Conservation (phyloP, 1,139 yeast species). For the Maudiozyma humilis region DNA sequence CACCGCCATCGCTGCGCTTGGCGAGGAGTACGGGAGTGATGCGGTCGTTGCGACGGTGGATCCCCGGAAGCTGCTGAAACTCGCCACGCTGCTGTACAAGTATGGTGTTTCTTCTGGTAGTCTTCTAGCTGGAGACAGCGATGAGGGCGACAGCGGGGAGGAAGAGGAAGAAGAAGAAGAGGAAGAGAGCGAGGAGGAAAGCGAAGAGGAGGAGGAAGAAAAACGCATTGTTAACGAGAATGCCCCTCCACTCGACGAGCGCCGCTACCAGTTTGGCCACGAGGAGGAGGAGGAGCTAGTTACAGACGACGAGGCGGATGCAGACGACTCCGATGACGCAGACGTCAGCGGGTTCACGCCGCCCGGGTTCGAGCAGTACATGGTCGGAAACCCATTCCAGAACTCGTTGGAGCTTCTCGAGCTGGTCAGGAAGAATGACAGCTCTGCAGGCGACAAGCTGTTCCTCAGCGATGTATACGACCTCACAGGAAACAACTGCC, state of each 20-base stretch:
- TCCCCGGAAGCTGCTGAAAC: constrained; percentile 45
- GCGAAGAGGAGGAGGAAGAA: constrained; percentile 22
- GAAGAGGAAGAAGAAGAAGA: constrained; percentile 13
- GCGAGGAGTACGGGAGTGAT: background rate
- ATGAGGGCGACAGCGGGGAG: constrained; percentile 9
- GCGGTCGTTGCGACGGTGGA: constrained; percentile 22
- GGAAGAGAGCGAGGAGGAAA: constrained; percentile 41
- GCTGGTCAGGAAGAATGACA: constrained; percentile 9
- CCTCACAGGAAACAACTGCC: constrained; percentile 75
- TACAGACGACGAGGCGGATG: constrained; percentile 30
- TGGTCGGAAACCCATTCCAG: constrained; percentile 4
- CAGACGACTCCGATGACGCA: constrained; percentile 32
- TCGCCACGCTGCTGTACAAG: constrained; percentile 76
- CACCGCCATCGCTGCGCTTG: background rate
- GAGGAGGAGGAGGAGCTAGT: constrained; percentile 37
- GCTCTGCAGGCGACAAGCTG: constrained; percentile 34
- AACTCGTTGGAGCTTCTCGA: constrained; percentile 2
- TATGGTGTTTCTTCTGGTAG: constrained; percentile 69
- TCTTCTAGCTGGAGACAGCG: constrained; percentile 58
- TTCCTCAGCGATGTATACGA: constrained; percentile 72
- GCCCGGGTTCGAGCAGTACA: constrained; percentile 5
- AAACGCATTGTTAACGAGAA: constrained; percentile 18
- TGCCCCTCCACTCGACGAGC: constrained; percentile 26
- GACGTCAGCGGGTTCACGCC: constrained; percentile 30
- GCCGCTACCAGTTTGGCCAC: constrained; percentile 51